phyloP scores from a whole-genome alignment of 345 rosid genomes.

The thale cress (Arabidopsis thaliana) region TAIR10.1 NC_003075.7:17987001-17987500 shows the following conservation, averaged over 20 bases:
- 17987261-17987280: conserved; percentile 98
- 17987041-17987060: conserved; percentile 99
- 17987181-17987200: conserved; percentile 44
- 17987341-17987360: conserved; percentile 94
- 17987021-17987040: conserved; percentile 95
- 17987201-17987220: conserved; percentile 90
- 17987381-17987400: conserved; percentile 87
- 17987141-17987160: not conserved
- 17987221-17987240: conserved; percentile 98
- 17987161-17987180: not conserved
- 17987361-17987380: conserved; percentile 87
- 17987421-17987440: conserved; percentile 79
- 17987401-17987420: conserved; percentile 98
- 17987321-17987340: conserved; percentile 87
- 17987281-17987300: conserved; percentile 90
- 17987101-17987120: conserved; percentile 88
- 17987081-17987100: conserved; percentile 98
- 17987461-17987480: conserved; percentile 97
- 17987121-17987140: too few relatives aligned
- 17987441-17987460: conserved; percentile 71
- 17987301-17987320: conserved; percentile 95
- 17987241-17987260: conserved; percentile 82
- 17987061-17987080: conserved; percentile 97
- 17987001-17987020: conserved; percentile 98
- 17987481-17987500: conserved; percentile 66